A percentile compares a stretch with the other conserved stretches of the same genome.
Evolutionary conservation across 2,329 filamentous ascomycete genomes (phyloP).

Genomic region (Fusarium algeriense): DNA sequence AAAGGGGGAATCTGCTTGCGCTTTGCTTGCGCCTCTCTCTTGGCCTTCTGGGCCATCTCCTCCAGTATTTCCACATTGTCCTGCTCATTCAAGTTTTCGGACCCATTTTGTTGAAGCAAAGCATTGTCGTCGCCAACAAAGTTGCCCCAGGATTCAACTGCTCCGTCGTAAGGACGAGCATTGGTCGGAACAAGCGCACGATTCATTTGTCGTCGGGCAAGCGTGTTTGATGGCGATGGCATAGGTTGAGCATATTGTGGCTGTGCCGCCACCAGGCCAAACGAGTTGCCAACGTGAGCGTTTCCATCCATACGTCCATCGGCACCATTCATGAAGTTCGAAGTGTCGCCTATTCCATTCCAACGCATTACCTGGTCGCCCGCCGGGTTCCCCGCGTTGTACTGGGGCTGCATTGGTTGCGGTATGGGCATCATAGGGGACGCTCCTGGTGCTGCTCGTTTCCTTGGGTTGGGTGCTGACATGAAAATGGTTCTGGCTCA

Average conservation of each 20-base stretch:
- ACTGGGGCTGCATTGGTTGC: slow-evolving; percentile 63
- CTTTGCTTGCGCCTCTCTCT: slow-evolving; percentile 88
- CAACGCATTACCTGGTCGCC: slow-evolving; percentile 62
- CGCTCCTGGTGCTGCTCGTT: slow-evolving; percentile 79
- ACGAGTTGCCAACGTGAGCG: slow-evolving; percentile 52
- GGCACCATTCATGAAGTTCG: slow-evolving; percentile 49
- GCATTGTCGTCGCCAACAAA: slow-evolving; percentile 59
- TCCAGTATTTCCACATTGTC: slow-evolving; percentile 85
- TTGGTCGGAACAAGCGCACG: slow-evolving; percentile 62
- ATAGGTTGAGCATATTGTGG: slow-evolving; percentile 50
- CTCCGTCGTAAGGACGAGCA: slow-evolving; percentile 54
- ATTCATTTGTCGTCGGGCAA: slow-evolving; percentile 66
- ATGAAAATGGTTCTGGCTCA: slow-evolving; percentile 48
- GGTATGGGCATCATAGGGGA: slow-evolving; percentile 70
- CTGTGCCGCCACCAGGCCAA: slow-evolving; percentile 55
- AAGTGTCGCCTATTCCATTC: slow-evolving; percentile 56
- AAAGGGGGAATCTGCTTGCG: slow-evolving; percentile 97
- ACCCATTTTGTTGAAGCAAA: slow-evolving; percentile 54
- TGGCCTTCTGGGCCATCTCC: slow-evolving; percentile 82
- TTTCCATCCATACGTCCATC: slow-evolving; percentile 48
- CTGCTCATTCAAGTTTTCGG: slow-evolving; percentile 60
- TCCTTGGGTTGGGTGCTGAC: slow-evolving; percentile 69
- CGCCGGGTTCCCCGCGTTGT: slow-evolving; percentile 60
- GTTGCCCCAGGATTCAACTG: slow-evolving; percentile 56
- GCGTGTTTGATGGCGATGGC: slow-evolving; percentile 59